phyloP scores from a whole-genome alignment of 78 protist species.

The Creolimax fragrantissima region DNA sequence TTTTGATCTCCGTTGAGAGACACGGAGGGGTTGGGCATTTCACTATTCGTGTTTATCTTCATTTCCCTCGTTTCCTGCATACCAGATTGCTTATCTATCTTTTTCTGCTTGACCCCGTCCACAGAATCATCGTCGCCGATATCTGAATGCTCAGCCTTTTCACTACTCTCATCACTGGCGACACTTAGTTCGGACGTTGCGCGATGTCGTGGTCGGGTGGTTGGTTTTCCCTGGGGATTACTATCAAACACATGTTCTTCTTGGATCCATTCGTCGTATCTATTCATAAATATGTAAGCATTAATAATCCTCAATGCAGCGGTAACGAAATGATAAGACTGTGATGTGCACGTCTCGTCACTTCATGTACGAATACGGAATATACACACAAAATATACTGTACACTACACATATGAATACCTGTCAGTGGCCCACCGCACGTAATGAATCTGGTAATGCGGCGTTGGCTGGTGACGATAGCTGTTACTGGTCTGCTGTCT shows the following conservation, averaged over 20 bases:
- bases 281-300: too few relatives aligned
- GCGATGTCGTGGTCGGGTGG: neutral
- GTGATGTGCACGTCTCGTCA: too few relatives aligned
- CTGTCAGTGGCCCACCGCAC: neutral
- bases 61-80: neutral
- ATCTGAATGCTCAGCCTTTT: neutral
- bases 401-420: too few relatives aligned
- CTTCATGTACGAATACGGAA: too few relatives aligned
- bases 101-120: neutral
- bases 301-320: too few relatives aligned
- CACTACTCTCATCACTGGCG: neutral
- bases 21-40: too few relatives aligned
- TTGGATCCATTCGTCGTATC: slow-evolving; percentile 11
- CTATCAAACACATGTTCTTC: neutral
- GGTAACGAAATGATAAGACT: too few relatives aligned
- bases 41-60: neutral
- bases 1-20: neutral
- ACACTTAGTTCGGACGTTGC: neutral
- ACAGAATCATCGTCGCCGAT: neutral
- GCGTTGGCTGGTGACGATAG: neutral
- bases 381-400: too few relatives aligned
- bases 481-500: neutral
- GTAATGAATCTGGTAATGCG: neutral
- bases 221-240: neutral
- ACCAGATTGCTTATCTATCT: neutral